These are phyloP conservation scores for Glaciozyma antarctica DNA, from an alignment of 768 basidiomycete genomes.

Conservation along the genomic window DNA sequence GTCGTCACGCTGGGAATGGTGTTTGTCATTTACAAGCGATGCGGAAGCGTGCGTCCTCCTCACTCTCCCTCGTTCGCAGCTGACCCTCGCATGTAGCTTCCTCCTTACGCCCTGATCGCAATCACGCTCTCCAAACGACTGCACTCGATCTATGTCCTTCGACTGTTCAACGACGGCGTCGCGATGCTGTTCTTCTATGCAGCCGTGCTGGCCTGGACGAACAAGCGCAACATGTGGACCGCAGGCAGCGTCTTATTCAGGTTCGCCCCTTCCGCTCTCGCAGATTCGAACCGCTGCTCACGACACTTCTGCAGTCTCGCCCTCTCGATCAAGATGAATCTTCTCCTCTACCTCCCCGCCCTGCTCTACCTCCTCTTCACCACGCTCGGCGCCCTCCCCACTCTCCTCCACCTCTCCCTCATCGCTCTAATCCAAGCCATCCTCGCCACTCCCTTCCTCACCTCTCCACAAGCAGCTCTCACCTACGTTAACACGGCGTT, in stretches of 20 bases:
- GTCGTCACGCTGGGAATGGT: constrained; percentile 55
- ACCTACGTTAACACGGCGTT: constrained; percentile 71
- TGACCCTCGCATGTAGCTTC: constrained; percentile 16
- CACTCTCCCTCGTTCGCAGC: constrained; percentile 33
- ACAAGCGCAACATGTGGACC: constrained; percentile 48
- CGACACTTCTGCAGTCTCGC: constrained; percentile 49
- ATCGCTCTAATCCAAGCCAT: constrained; percentile 48
- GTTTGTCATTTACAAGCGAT: constrained; percentile 56
- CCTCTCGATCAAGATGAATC: constrained; percentile 90
- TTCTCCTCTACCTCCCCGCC: constrained; percentile 79
- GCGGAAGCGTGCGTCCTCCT: constrained; percentile 47
- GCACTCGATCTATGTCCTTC: constrained; percentile 82
- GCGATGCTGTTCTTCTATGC: constrained; percentile 49
- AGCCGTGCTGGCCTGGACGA: constrained; percentile 53
- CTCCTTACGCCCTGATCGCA: constrained; percentile 40
- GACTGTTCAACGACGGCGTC: constrained; percentile 87
- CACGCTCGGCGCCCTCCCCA: constrained; percentile 27
- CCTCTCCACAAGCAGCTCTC: constrained; percentile 49
- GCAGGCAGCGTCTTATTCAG: constrained; percentile 61
- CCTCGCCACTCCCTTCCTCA: constrained; percentile 56
- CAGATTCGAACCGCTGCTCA: constrained; percentile 11
- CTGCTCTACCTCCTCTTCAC: constrained; percentile 59
- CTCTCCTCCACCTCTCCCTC: constrained; percentile 36
- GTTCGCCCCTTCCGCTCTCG: constrained; percentile 40
- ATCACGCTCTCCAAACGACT: constrained; percentile 82